phyloP scores from a whole-genome alignment of 2,329 filamentous ascomycete genomes.

The Beauveria australis region DNA sequence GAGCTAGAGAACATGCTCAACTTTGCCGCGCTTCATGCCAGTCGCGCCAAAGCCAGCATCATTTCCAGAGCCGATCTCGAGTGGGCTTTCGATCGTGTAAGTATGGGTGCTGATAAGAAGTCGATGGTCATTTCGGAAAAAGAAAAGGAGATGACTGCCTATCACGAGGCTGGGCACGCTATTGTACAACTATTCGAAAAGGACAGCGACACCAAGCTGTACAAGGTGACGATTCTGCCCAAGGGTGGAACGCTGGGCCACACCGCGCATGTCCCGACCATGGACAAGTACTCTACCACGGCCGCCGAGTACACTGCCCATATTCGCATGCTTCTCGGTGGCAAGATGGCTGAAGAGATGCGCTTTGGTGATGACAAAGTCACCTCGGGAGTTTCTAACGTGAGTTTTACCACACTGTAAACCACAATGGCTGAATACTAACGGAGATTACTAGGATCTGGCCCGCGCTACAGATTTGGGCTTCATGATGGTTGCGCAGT shows the following conservation, averaged over 20 bases:
- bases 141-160: slow-evolving; percentile 93
- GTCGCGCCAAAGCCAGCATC: slow-evolving; percentile 67
- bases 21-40: slow-evolving; percentile 90
- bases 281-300: slow-evolving; percentile 87
- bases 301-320: slow-evolving; percentile 73
- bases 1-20: slow-evolving; percentile 97
- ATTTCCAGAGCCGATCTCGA: slow-evolving; percentile 79
- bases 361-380: slow-evolving; percentile 88
- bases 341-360: slow-evolving; percentile 85
- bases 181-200: slow-evolving; percentile 76
- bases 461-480: slow-evolving; percentile 72
- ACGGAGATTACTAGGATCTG: slow-evolving; percentile 57
- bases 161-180: slow-evolving; percentile 92
- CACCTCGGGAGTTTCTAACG: slow-evolving; percentile 75
- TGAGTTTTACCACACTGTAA: slow-evolving; percentile 34
- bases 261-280: slow-evolving; percentile 79
- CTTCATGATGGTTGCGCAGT: slow-evolving; percentile 78
- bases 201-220: slow-evolving; percentile 66
- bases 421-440: slow-evolving; percentile 14
- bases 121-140: slow-evolving; percentile 86
- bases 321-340: slow-evolving; percentile 75
- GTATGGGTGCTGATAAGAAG: slow-evolving; percentile 90
- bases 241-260: slow-evolving; percentile 80
- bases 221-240: slow-evolving; percentile 96
- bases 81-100: slow-evolving; percentile 96